These are phyloP conservation scores for Triadica sebifera DNA, from an alignment of 345 rosid genomes.

Conservation along the genomic window DNA sequence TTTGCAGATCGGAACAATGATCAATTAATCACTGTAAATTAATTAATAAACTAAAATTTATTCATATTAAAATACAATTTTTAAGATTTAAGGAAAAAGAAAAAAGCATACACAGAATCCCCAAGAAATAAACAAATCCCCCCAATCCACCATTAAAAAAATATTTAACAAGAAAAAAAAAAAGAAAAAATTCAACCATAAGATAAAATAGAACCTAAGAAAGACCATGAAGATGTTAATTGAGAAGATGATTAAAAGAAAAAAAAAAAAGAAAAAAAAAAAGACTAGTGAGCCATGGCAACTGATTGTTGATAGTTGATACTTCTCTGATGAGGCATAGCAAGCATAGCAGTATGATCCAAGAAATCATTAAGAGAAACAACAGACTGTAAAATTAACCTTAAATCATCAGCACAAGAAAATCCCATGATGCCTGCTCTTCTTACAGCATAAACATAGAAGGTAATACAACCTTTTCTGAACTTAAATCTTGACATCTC, in stretches of 20 bases:
- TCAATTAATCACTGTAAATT: neutral
- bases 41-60: slow-evolving; percentile 13
- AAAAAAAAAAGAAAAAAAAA: neutral
- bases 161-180: neutral
- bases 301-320: slow-evolving; percentile 52
- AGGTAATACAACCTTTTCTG: slow-evolving; percentile 96
- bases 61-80: slow-evolving; percentile 24
- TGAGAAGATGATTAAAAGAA: slow-evolving; percentile 60
- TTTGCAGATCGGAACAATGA: neutral
- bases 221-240: slow-evolving; percentile 1
- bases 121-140: slow-evolving; percentile 46
- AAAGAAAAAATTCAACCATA: slow-evolving; percentile 8
- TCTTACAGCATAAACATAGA: slow-evolving; percentile 84
- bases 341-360: slow-evolving; percentile 96
- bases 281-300: slow-evolving; percentile 71
- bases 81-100: slow-evolving; percentile 2
- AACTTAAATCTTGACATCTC: slow-evolving; percentile 96
- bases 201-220: neutral
- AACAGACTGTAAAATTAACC: slow-evolving; percentile 75
- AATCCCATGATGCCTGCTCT: slow-evolving; percentile 54
- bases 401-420: slow-evolving; percentile 70
- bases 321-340: slow-evolving; percentile 85
- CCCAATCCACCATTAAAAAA: slow-evolving; percentile 14
- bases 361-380: slow-evolving; percentile 85
- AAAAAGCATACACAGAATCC: neutral